Conservation (phyloP, 306 rosid species). For the Vicia faba region DNA sequence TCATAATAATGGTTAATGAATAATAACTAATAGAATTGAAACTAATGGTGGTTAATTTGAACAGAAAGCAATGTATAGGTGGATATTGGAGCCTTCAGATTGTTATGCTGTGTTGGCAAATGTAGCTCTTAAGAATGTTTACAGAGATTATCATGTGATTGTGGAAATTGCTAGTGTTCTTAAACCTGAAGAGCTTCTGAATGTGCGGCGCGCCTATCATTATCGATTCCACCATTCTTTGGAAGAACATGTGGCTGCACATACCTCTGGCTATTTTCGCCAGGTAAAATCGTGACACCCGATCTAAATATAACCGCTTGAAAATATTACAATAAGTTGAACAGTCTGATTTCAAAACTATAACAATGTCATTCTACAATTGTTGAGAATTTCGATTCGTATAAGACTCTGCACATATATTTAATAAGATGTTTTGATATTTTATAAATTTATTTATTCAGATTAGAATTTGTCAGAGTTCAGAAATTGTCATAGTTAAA, state of each 20-base stretch:
- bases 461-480: no score
- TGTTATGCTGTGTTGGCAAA: slow-evolving; percentile 38
- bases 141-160: slow-evolving; percentile 48
- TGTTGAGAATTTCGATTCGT: no score
- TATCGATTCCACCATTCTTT: slow-evolving; percentile 65
- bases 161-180: slow-evolving; percentile 60
- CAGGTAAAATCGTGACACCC: slow-evolving; percentile 42
- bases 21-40: no score
- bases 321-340: no score
- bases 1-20: no score
- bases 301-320: no score
- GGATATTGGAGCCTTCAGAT: slow-evolving; percentile 36
- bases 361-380: no score
- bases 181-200: slow-evolving; percentile 63
- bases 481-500: no score
- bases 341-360: no score
- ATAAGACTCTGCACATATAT: no score
- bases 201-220: slow-evolving; percentile 65
- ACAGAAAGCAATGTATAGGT: slow-evolving; percentile 36
- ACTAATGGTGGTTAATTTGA: not conserved
- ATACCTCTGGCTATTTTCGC: slow-evolving; percentile 60
- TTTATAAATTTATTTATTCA: no score
- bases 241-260: slow-evolving; percentile 82
- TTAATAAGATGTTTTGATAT: no score
- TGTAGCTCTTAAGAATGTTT: slow-evolving; percentile 14